phyloP scores from a whole-genome alignment of 768 basidiomycete genomes.

The Kwoniella heveanensis region DNA sequence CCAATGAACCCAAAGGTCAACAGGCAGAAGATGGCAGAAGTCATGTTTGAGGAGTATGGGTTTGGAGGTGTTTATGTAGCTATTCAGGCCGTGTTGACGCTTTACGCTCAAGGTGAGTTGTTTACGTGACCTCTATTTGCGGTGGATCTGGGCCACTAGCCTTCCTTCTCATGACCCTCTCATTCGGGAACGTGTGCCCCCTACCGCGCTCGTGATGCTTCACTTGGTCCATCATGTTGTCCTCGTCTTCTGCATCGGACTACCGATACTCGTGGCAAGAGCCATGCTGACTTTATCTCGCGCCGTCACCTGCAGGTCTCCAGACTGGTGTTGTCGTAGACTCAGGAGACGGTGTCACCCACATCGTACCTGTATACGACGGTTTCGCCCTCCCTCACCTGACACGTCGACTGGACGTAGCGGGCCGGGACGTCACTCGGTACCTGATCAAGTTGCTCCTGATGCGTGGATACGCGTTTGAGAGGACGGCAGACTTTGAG shows the following conservation, averaged over 20 bases:
- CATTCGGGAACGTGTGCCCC: too few species aligned
- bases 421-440: constrained; percentile 95
- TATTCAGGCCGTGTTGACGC: constrained; percentile 95
- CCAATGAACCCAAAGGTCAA: constrained; percentile 98
- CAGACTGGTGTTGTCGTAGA: constrained; percentile 99
- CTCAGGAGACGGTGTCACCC: constrained; percentile 98
- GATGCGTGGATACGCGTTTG: constrained; percentile 99
- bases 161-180: too few species aligned
- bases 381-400: constrained; percentile 94
- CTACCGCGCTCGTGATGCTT: too few species aligned
- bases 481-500: constrained; percentile 98
- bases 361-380: constrained; percentile 98
- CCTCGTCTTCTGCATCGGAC: neutral
- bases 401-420: constrained; percentile 91
- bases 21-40: constrained; percentile 88
- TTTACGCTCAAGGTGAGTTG: constrained; percentile 96
- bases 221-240: too few species aligned
- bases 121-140: too few species aligned
- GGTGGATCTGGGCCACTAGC: neutral
- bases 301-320: constrained; percentile 64
- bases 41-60: constrained; percentile 99
- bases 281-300: neutral
- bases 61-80: constrained; percentile 95
- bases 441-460: constrained; percentile 99
- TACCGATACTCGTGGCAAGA: too few species aligned